Conservation (phyloP, 2,329 filamentous ascomycete genomes). For the Penicillium fuscoglaucum region DNA sequence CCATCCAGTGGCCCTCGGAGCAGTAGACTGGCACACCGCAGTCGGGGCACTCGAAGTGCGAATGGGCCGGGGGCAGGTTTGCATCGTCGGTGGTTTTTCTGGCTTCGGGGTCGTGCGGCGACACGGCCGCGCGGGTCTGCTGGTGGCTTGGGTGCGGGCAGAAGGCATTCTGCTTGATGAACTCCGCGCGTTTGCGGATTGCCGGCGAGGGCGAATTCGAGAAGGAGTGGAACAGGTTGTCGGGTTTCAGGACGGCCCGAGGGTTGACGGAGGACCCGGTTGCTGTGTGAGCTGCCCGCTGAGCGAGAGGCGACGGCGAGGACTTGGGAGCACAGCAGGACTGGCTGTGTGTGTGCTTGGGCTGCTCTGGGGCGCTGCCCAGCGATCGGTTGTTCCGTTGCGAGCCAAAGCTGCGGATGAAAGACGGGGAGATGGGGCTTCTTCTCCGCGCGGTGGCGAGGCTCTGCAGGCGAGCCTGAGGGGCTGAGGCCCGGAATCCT, state of each 20-base stretch:
- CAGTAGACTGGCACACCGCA: constrained; percentile 94
- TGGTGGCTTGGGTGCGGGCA: constrained; percentile 90
- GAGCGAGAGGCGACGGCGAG: constrained; percentile 22
- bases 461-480: constrained; percentile 26
- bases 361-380: constrained; percentile 20
- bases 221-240: constrained; percentile 93
- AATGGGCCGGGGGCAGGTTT: constrained; percentile 70
- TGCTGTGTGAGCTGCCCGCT: constrained; percentile 31
- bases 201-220: constrained; percentile 83
- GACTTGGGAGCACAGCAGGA: constrained; percentile 11
- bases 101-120: constrained; percentile 64
- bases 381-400: constrained; percentile 26
- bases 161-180: constrained; percentile 89
- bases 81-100: constrained; percentile 49
- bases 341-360: constrained; percentile 16
- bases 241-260: constrained; percentile 58
- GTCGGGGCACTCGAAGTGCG: constrained; percentile 92
- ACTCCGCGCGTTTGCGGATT: constrained; percentile 83
- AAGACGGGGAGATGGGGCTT: constrained; percentile 27
- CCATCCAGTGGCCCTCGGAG: constrained; percentile 91
- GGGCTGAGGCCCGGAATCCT: constrained; percentile 26
- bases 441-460: constrained; percentile 28
- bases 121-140: constrained; percentile 67
- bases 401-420: constrained; percentile 32
- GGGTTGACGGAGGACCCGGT: constrained; percentile 25